phyloP scores from a whole-genome alignment of 148 eudicot species.

The Spergularia marina region DNA sequence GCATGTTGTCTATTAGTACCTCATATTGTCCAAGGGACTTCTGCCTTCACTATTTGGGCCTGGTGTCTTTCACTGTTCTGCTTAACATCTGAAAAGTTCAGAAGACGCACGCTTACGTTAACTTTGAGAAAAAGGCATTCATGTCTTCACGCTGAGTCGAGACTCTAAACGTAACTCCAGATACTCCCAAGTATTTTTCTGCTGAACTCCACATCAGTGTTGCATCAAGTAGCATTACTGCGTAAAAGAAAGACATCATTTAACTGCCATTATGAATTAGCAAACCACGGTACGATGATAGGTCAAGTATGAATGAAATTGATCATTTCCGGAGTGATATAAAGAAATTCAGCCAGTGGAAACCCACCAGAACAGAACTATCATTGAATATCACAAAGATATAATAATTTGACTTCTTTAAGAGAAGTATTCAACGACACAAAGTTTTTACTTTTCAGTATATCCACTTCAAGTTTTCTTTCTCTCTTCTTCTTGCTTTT shows the following conservation, averaged over 20 bases:
- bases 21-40: background rate
- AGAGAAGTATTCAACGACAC: background rate
- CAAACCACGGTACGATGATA: background rate
- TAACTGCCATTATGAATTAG: too few species aligned
- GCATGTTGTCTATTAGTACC: background rate
- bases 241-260: background rate
- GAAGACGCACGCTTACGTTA: background rate
- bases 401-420: background rate
- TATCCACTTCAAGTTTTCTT: background rate
- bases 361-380: background rate
- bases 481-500: background rate
- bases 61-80: background rate
- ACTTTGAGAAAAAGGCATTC: background rate
- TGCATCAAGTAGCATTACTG: background rate
- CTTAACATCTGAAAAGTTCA: background rate
- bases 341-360: background rate
- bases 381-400: background rate
- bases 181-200: background rate
- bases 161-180: background rate
- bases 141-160: background rate
- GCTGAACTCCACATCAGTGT: background rate
- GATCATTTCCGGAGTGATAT: background rate
- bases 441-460: background rate
- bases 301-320: background rate
- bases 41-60: background rate